Conservation (phyloP, 495 filamentous ascomycete species). For the Penicillium turbatum region DNA sequence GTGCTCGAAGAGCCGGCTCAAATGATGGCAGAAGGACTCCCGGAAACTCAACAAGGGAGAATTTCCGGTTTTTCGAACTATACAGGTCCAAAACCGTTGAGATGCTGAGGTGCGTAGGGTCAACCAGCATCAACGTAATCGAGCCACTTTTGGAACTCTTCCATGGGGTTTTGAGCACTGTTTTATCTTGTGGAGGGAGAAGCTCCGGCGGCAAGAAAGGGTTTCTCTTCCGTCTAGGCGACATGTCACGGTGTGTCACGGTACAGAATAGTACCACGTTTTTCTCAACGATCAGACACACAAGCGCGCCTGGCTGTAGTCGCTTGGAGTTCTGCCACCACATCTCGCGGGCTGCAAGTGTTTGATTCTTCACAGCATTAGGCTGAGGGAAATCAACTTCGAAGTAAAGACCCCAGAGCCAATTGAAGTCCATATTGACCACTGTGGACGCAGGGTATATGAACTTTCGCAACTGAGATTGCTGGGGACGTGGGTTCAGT, state of each 20-base stretch:
- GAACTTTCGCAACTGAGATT: slow-evolving; percentile 24
- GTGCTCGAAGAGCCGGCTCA: slow-evolving; percentile 57
- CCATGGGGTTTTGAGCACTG: neutral
- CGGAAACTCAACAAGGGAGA: slow-evolving; percentile 64
- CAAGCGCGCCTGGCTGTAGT: slow-evolving; percentile 52
- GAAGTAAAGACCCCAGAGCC: slow-evolving; percentile 50
- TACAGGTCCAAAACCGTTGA: neutral
- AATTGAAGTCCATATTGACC: slow-evolving; percentile 39
- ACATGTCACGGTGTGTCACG: neutral
- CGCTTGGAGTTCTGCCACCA: slow-evolving; percentile 61
- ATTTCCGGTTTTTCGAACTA: neutral
- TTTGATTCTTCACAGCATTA: slow-evolving; percentile 22
- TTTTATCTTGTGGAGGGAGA: neutral
- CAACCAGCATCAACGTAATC: neutral
- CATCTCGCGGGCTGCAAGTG: slow-evolving; percentile 37
- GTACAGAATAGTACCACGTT: neutral
- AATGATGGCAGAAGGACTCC: slow-evolving; percentile 65
- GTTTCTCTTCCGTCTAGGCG: neutral
- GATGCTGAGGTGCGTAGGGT: neutral
- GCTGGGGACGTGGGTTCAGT: neutral
- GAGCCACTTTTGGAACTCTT: neutral
- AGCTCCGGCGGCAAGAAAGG: neutral
- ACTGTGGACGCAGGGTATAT: slow-evolving; percentile 41
- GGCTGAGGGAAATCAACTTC: slow-evolving; percentile 55
- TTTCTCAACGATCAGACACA: slow-evolving; percentile 48